Base-by-base conservation (phyloP, 2,329 filamentous ascomycete genomes). In the Capronia epimyces region DNA sequence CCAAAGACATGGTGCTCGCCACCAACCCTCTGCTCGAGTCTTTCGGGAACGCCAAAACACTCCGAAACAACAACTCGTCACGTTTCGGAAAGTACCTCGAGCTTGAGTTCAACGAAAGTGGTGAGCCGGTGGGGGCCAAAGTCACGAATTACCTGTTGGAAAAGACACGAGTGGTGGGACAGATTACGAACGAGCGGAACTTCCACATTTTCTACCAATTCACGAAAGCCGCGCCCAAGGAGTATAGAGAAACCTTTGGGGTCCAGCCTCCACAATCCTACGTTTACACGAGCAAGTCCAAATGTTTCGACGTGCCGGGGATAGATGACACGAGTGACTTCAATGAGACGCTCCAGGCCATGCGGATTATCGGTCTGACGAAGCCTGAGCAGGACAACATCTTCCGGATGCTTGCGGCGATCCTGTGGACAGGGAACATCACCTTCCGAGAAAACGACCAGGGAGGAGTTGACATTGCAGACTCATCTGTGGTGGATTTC, bases 171-270 rank as follows among this genome's bases (percentile, higher is more conserved):
- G 93, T 98, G 15, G 89, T 95, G 8, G 89, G 91, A 13, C 93
- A 97, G 73, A 97, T 97, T 62, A 77, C 75, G 52, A 95, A 96
- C 68, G 93, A 98, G 77, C 83, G 93, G 62, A 97, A 95, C 72
- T 98, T 98, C 70, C 93, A 98, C 72, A 97, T 98, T 64, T 98
- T 98, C 69, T 98, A 98, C 72, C 93, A 98, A 69, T 96, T 97
- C 69, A 88, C 93, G 41, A 98, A 97, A 72, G 89, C 87, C 3
- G 91, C 91, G 8, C 86, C 89, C n/a, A 78, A 85, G 60, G 81
- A 85, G 52, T 94, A 97, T 70, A 79, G 89, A 67, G 83, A 93
- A 64, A 83, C 76, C n/a, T 96, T 88, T 65, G 93, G 93, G 44
- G 76, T 98, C 16, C 91, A 97, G 67, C 85, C 86, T 62, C 93